A percentile compares a stretch with the other conserved stretches of the same genome.
Evolutionary conservation across 352 stramenopile species (phyloP).

Genomic region (Phytophthora tubulina): DNA sequence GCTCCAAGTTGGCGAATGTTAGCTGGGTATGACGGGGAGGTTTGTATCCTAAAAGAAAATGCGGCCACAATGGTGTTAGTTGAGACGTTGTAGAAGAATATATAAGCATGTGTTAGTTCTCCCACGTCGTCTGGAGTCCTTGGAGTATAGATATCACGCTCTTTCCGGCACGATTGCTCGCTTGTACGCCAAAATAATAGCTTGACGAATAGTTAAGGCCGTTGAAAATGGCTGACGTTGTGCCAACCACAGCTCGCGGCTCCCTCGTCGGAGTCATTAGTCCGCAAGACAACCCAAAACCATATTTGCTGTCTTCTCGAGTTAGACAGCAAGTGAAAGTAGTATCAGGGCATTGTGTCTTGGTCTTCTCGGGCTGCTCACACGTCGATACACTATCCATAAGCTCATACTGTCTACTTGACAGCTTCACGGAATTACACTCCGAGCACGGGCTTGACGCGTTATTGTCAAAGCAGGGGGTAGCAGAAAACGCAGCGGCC

Average conservation of each 20-base stretch:
- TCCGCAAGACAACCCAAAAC: slow-evolving; percentile 39
- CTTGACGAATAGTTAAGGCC: slow-evolving; percentile 55
- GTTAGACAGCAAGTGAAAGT: slow-evolving; percentile 58
- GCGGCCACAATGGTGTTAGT: not conserved
- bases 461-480: slow-evolving; percentile 41
- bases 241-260: slow-evolving; percentile 37
- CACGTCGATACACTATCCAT: slow-evolving; percentile 26
- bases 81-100: not conserved
- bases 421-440: slow-evolving; percentile 46
- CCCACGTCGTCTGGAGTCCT: slow-evolving; percentile 53
- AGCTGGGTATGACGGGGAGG: slow-evolving; percentile 44
- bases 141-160: slow-evolving; percentile 44
- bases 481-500: slow-evolving; percentile 42
- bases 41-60: slow-evolving; percentile 40
- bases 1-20: slow-evolving; percentile 35
- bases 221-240: slow-evolving; percentile 53
- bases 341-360: slow-evolving; percentile 46
- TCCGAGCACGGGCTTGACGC: slow-evolving; percentile 26
- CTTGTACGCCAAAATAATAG: slow-evolving; percentile 68
- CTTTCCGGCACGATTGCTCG: slow-evolving; percentile 49
- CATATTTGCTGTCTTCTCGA: slow-evolving; percentile 20
- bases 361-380: slow-evolving; percentile 7
- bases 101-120: not conserved
- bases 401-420: slow-evolving; percentile 40
- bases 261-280: slow-evolving; percentile 11